These are phyloP conservation scores for Myrica gale DNA, from an alignment of 306 rosid genomes.

Conservation along the genomic window DNA sequence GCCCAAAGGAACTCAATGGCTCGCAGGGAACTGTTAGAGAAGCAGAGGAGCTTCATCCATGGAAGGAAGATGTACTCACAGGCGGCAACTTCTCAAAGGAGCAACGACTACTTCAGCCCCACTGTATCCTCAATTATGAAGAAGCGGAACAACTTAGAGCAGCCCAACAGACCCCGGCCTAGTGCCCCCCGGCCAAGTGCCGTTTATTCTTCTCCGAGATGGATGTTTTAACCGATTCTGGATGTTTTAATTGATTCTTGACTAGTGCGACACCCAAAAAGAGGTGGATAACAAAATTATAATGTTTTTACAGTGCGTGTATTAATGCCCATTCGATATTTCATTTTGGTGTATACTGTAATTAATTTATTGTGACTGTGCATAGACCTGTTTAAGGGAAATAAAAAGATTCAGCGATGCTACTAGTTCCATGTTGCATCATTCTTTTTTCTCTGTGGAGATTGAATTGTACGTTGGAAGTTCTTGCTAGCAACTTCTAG, in stretches of 20 bases:
- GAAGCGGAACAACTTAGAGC: constrained; percentile 67
- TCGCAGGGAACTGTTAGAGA: constrained; percentile 56
- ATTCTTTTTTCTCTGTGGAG: not conserved
- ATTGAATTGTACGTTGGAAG: not conserved
- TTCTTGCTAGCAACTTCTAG: not conserved
- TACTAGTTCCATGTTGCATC: not conserved
- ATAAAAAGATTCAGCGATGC: constrained; percentile 47
- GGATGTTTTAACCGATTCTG: constrained; percentile 72
- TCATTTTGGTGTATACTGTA: constrained; percentile 38
- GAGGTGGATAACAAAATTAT: constrained; percentile 34
- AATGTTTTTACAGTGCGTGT: constrained; percentile 32
- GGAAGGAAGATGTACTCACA: constrained; percentile 87
- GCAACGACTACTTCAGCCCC: constrained; percentile 90
- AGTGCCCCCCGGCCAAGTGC: constrained; percentile 64
- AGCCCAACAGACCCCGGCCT: constrained; percentile 55
- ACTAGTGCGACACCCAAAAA: constrained; percentile 27
- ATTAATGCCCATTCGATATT: constrained; percentile 30
- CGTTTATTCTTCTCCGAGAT: constrained; percentile 91
- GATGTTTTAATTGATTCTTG: constrained; percentile 55
- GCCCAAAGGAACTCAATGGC: constrained; percentile 61
- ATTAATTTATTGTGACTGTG: constrained; percentile 40
- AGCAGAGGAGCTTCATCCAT: constrained; percentile 71
- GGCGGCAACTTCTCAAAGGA: constrained; percentile 85
- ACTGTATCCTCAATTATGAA: constrained; percentile 93
- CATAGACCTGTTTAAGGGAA: constrained; percentile 46